Percentiles rank a stretch among this genome's conserved stretches.
Conservation (phyloP, 2,329 filamentous ascomycete species). For the Exophiala viscosa region DNA sequence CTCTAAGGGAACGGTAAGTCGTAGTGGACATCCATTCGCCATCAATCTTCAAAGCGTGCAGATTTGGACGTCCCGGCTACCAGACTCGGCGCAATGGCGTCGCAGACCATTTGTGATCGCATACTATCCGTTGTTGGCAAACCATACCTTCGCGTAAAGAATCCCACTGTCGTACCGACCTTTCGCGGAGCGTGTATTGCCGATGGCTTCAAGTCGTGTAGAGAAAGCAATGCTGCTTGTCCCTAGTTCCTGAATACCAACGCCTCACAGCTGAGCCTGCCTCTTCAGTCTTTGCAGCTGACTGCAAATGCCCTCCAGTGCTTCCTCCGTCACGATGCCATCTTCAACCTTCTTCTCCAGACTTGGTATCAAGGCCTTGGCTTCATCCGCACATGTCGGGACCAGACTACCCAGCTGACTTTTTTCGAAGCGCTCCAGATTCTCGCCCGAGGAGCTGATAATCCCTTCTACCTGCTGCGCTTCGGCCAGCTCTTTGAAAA, state of each 20-base stretch:
- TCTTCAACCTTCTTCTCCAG: slow-evolving; percentile 76
- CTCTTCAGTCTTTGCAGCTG: slow-evolving; percentile 75
- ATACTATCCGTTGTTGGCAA: too few relatives aligned
- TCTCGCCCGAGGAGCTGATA: slow-evolving; percentile 67
- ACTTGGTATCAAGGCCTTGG: slow-evolving; percentile 90
- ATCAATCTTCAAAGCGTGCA: too few relatives aligned
- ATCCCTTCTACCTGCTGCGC: slow-evolving; percentile 90
- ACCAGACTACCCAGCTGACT: slow-evolving; percentile 77
- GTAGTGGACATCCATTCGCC: too few relatives aligned
- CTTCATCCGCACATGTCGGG: slow-evolving; percentile 89
- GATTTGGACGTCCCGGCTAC: too few relatives aligned
- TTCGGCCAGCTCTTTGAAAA: slow-evolving; percentile 93
- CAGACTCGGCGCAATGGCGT: too few relatives aligned
- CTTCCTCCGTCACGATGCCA: slow-evolving; percentile 57
- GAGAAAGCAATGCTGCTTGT: too few relatives aligned
- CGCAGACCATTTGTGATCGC: too few relatives aligned
- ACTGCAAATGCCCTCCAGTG: slow-evolving; percentile 80
- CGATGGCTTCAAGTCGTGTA: too few relatives aligned
- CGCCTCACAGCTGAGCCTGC: slow-evolving; percentile 24
- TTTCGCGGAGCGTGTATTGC: too few relatives aligned
- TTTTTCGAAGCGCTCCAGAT: slow-evolving; percentile 87
- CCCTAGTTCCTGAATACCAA: neutral
- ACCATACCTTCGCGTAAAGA: too few relatives aligned
- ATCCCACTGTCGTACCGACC: too few relatives aligned
- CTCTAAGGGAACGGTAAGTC: too few relatives aligned